Evolutionary conservation across 306 rosid genomes (phyloP).

Genomic region (Begonia peltatifolia): DNA sequence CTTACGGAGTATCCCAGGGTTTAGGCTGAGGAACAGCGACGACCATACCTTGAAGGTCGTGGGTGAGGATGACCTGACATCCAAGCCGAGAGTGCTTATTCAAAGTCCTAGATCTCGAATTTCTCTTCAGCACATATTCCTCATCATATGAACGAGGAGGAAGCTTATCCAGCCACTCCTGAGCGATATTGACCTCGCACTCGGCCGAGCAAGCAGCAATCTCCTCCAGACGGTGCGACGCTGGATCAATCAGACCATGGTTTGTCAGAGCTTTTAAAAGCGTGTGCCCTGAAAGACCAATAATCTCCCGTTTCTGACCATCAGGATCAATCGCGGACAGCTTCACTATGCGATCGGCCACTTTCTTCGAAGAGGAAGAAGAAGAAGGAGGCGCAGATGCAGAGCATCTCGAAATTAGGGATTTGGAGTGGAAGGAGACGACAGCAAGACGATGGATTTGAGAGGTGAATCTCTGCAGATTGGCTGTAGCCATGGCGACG

Average conservation of each 20-base stretch:
- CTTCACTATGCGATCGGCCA: slow-evolving; percentile 68
- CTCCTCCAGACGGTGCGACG: slow-evolving; percentile 77
- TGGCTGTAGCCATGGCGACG: slow-evolving; percentile 54
- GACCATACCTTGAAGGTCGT: slow-evolving; percentile 86
- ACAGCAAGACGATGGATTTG: slow-evolving; percentile 43
- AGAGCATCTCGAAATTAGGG: slow-evolving; percentile 38
- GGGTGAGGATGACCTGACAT: slow-evolving; percentile 78
- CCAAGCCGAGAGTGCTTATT: slow-evolving; percentile 82
- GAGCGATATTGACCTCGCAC: slow-evolving; percentile 89
- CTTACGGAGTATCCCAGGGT: slow-evolving; percentile 80
- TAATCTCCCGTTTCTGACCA: slow-evolving; percentile 55
- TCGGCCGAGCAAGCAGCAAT: slow-evolving; percentile 90
- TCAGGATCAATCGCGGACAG: slow-evolving; percentile 60
- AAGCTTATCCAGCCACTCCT: slow-evolving; percentile 82
- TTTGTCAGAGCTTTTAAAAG: slow-evolving; percentile 64
- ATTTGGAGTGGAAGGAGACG: slow-evolving; percentile 38
- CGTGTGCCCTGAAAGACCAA: slow-evolving; percentile 75
- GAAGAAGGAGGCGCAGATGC: slow-evolving; percentile 19
- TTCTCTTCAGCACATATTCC: slow-evolving; percentile 55
- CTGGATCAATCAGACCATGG: slow-evolving; percentile 68
- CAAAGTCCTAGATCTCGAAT: slow-evolving; percentile 48
- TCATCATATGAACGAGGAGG: slow-evolving; percentile 79
- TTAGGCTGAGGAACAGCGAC: slow-evolving; percentile 76
- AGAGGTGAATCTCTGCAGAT: slow-evolving; percentile 37
- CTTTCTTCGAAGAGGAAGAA: slow-evolving; percentile 31